Conservation (phyloP, 176 grass and related monocot species). For the Ensete ventricosum region DNA sequence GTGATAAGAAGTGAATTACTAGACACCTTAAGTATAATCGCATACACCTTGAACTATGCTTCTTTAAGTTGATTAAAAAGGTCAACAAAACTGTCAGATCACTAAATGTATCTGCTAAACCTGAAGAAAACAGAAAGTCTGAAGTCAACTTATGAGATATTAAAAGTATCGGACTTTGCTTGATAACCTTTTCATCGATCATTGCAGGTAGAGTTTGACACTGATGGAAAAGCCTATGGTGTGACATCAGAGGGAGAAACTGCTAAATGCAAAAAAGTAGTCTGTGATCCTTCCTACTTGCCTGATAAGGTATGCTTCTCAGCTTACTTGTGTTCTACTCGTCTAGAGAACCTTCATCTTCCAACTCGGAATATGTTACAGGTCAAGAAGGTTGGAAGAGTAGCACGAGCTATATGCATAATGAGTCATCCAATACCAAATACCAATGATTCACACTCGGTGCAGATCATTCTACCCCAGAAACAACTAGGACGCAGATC, state of each 20-base stretch:
- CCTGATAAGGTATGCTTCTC: constrained; percentile 61
- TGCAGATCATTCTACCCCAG: constrained; percentile 92
- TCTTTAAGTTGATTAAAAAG: not conserved
- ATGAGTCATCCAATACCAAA: constrained; percentile 88
- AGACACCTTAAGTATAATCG: too few relatives aligned
- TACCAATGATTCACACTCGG: constrained; percentile 82
- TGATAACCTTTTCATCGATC: too few relatives aligned
- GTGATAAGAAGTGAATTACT: constrained; percentile 25
- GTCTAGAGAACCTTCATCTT: not conserved
- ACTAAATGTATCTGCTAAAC: not conserved
- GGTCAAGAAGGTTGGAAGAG: constrained; percentile 85
- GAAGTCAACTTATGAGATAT: too few relatives aligned
- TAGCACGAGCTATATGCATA: constrained; percentile 81
- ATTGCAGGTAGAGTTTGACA: constrained; percentile 77
- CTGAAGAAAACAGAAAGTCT: not conserved
- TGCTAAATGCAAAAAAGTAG: constrained; percentile 82
- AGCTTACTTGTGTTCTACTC: too few relatives aligned
- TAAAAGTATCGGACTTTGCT: too few relatives aligned
- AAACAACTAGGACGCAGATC: constrained; percentile 87
- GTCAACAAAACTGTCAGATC: not conserved
- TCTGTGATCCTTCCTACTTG: constrained; percentile 83
- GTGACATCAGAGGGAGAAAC: constrained; percentile 87
- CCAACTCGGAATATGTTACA: constrained; percentile 9
- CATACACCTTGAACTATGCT: not conserved
- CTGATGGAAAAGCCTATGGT: constrained; percentile 62